These are phyloP conservation scores for Beauveria sp. DNA, from an alignment of 2,329 filamentous ascomycete species.

Conservation along the genomic window DNA sequence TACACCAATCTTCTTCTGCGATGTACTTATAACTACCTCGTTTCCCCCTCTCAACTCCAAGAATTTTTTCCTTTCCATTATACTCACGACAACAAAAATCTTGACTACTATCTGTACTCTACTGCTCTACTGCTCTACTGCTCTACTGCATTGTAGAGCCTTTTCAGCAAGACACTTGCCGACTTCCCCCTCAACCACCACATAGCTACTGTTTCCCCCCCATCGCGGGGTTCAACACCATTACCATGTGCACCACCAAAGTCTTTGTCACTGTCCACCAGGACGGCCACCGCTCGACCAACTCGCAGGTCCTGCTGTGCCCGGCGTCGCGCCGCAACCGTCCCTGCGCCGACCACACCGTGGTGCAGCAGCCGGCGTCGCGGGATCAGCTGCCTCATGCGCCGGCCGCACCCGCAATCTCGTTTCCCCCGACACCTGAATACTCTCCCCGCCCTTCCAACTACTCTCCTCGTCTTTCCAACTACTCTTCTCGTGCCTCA, in stretches of 20 bases:
- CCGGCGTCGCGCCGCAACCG: slow-evolving; percentile 29
- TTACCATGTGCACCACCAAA: slow-evolving; percentile 44
- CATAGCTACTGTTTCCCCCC: neutral
- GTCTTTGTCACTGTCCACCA: slow-evolving; percentile 39
- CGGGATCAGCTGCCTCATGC: neutral
- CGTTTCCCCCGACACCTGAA: slow-evolving; percentile 34
- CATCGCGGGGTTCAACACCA: slow-evolving; percentile 13
- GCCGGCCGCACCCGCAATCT: slow-evolving; percentile 16
- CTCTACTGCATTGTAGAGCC: slow-evolving; percentile 4
- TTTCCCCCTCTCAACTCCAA: neutral
- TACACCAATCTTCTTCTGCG: too few species aligned
- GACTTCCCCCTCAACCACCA: neutral
- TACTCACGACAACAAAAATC: neutral
- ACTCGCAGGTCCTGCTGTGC: slow-evolving; percentile 31
- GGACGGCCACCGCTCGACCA: slow-evolving; percentile 31
- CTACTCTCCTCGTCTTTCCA: slow-evolving; percentile 23
- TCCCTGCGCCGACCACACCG: slow-evolving; percentile 33
- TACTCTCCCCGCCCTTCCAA: slow-evolving; percentile 25
- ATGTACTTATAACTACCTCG: too few species aligned
- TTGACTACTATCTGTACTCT: neutral
- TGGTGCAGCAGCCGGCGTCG: slow-evolving; percentile 31
- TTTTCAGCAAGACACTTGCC: neutral
- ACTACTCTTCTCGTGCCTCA: slow-evolving; percentile 23
- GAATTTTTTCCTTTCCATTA: neutral
- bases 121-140: neutral